Base-by-base conservation (phyloP, 768 basidiomycete genomes). In the Phylloporus sp. region DNA sequence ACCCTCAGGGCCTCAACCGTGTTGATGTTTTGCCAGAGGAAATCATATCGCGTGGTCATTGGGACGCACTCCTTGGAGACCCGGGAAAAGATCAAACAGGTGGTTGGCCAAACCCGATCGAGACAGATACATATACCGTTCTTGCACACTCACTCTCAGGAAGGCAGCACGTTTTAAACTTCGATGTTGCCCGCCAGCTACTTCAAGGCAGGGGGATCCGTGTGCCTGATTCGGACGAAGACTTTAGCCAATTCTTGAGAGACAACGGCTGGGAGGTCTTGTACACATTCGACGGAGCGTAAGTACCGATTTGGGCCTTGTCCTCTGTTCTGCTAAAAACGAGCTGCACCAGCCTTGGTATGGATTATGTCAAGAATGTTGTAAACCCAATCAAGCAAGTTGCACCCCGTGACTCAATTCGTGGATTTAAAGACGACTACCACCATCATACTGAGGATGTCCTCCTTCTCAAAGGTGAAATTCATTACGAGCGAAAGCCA, bases 361-460 rank as follows among this genome's bases (percentile, higher is more conserved):
- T 75, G 73, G 76, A 77, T 20, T 72, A 56, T 54, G 67, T 73
- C 22, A 75, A 77, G 58, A 70, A 72, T 18, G 73, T 76, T 29
- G 70, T 73, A 11, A 59, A 61, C 31, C 72, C 75, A 7, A 60
- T 72, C 47, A 65, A 55, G 32, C 70, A 75, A 58, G 68, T 72
- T 49, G 68, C 62, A 7, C 70, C 66, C 6, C 67, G 66, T 35
- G 58, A 63, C 39, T 63, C 66, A 1, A 65, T 78, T 52, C 69
- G 69, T 18, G 76, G 76, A 22, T 70, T 70, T 39, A 54, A 59
- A 27, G 76, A 77, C 23, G 76, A 77, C 51, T 77, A 68, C 40
- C 55, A 58, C 38, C 49, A 59, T 22, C 35, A 67, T 41, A 56
- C 64, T 2, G 66, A 69, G 32, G 73, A 77, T 42, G 70, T 77